Percentiles rank a stretch among this genome's conserved stretches.
phyloP scores from a whole-genome alignment of 805 yeast species.

The Candida coleopterorum region DNA sequence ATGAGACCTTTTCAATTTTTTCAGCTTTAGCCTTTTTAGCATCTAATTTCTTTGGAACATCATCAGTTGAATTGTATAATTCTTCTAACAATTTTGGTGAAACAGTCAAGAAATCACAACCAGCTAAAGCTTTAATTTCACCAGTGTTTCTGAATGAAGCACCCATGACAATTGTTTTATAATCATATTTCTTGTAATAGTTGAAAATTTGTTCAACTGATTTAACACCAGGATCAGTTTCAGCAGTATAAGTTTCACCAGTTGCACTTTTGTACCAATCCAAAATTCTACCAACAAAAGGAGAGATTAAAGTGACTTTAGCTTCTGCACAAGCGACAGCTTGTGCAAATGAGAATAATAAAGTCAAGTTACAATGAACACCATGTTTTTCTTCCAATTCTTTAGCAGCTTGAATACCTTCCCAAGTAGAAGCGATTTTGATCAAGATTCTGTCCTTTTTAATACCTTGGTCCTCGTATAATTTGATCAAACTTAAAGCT shows the following conservation, averaged over 20 bases:
- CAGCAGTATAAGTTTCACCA: conserved; percentile 78
- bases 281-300: conserved; percentile 97
- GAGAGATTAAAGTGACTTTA: conserved; percentile 89
- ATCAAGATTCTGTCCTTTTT: conserved; percentile 86
- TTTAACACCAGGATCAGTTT: conserved; percentile 91
- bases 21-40: conserved; percentile 54
- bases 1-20: conserved; percentile 65
- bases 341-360: conserved; percentile 91
- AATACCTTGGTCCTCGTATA: conserved; percentile 84
- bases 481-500: conserved; percentile 84
- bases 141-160: conserved; percentile 98
- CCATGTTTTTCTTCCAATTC: conserved; percentile 88
- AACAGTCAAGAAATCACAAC: conserved; percentile 93
- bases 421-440: conserved; percentile 97
- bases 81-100: conserved; percentile 90
- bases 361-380: conserved; percentile 91
- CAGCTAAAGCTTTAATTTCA: conserved; percentile 95
- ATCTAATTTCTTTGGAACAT: conserved; percentile 79
- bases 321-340: conserved; percentile 99
- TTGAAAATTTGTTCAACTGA: conserved; percentile 87
- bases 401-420: conserved; percentile 98
- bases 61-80: conserved; percentile 69
- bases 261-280: conserved; percentile 97
- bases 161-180: conserved; percentile 99
- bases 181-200: conserved; percentile 96